Conservation (phyloP, 345 rosid genomes). For the Linum tenue region DNA sequence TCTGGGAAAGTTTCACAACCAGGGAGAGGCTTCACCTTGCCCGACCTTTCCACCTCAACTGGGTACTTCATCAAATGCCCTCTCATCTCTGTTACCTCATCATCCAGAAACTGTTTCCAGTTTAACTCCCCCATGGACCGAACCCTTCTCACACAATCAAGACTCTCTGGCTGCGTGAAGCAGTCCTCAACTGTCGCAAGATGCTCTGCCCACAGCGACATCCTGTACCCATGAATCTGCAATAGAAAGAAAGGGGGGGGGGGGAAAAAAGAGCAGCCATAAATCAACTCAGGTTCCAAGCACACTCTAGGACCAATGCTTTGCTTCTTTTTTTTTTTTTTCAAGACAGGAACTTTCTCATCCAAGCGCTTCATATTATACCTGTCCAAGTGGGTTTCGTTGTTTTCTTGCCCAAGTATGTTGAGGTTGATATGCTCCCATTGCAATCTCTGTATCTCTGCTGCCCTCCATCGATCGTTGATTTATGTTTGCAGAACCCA, state of each 20-base stretch:
- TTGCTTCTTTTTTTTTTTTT: too few species aligned
- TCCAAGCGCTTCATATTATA: conserved; percentile 11
- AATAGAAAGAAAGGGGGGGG: neutral
- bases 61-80: conserved; percentile 88
- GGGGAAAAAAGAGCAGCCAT: too few species aligned
- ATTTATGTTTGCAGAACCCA: conserved; percentile 96
- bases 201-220: conserved; percentile 98
- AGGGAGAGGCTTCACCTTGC: conserved; percentile 69
- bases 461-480: conserved; percentile 97
- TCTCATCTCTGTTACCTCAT: conserved; percentile 64
- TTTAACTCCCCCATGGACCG: conserved; percentile 47
- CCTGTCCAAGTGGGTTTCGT: conserved; percentile 76
- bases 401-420: conserved; percentile 67
- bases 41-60: conserved; percentile 62
- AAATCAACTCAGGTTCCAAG: too few species aligned
- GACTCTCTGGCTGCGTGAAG: conserved; percentile 52
- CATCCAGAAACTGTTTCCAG: conserved; percentile 65
- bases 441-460: conserved; percentile 93
- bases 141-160: conserved; percentile 74
- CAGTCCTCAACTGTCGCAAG: conserved; percentile 50
- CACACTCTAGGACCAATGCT: too few species aligned
- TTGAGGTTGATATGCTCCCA: conserved; percentile 96
- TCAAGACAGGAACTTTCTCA: too few species aligned
- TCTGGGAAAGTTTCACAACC: conserved; percentile 74
- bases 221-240: conserved; percentile 80